Conservation (phyloP, 2,329 filamentous ascomycete species). For the Xylaria sp. region DNA sequence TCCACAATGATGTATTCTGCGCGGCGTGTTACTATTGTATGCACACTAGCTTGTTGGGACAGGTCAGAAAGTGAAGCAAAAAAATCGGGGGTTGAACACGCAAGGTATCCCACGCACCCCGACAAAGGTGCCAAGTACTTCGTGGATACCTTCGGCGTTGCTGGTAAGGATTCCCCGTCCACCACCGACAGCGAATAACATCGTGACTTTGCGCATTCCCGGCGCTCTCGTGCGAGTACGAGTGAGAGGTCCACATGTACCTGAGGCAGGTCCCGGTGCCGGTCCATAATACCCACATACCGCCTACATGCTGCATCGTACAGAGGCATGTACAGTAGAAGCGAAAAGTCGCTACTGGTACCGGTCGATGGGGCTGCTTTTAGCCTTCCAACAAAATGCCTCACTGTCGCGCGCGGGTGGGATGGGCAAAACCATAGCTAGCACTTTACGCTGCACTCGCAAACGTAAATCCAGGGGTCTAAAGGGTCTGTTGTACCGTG, state of each 20-base stretch:
- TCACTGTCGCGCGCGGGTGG: constrained; percentile 22
- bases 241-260: background rate
- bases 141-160: constrained; percentile 28
- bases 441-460: constrained; percentile 6
- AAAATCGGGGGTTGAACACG: constrained; percentile 3
- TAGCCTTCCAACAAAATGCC: constrained; percentile 38
- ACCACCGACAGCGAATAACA: constrained; percentile 33
- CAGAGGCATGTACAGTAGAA: background rate
- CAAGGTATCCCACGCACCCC: constrained; percentile 17
- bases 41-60: constrained; percentile 15
- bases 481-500: constrained; percentile 16
- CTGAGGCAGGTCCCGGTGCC: constrained; percentile 1
- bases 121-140: constrained; percentile 15
- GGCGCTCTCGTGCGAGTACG: constrained; percentile 16
- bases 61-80: background rate
- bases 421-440: background rate
- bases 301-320: background rate
- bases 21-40: constrained; percentile 11
- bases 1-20: constrained; percentile 10
- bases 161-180: constrained; percentile 21
- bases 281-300: background rate
- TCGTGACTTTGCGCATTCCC: constrained; percentile 26
- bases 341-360: constrained; percentile 16
- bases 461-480: constrained; percentile 31
- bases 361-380: constrained; percentile 24